Percentiles rank a stretch among this genome's conserved stretches.
Evolutionary conservation across 352 stramenopile genomes (phyloP).

Genomic region (Phytophthora lateralis): DNA sequence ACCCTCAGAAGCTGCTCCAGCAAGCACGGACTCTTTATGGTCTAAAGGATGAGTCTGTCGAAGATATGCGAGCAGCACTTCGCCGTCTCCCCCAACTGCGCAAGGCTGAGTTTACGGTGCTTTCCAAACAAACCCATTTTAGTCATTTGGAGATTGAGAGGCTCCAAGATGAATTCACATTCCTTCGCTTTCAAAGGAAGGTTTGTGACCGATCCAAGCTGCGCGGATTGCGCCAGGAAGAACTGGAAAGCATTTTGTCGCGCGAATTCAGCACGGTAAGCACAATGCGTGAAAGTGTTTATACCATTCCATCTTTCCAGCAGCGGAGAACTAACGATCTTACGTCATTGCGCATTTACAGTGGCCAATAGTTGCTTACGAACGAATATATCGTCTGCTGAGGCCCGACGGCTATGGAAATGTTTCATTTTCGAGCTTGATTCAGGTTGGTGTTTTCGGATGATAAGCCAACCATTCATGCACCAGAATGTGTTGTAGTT

Average conservation of each 20-base stretch:
- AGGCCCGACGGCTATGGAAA: slow-evolving; percentile 66
- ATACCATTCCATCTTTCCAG: background rate
- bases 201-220: slow-evolving; percentile 46
- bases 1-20: slow-evolving; percentile 38
- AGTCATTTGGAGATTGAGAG: slow-evolving; percentile 52
- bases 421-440: slow-evolving; percentile 62
- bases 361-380: slow-evolving; percentile 52
- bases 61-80: slow-evolving; percentile 60
- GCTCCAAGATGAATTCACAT: slow-evolving; percentile 74
- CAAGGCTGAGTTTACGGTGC: slow-evolving; percentile 54
- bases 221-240: slow-evolving; percentile 55
- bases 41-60: slow-evolving; percentile 62
- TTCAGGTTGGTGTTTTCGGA: slow-evolving; percentile 44
- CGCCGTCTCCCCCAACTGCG: slow-evolving; percentile 53
- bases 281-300: background rate
- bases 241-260: slow-evolving; percentile 57
- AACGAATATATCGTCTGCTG: slow-evolving; percentile 51
- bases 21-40: slow-evolving; percentile 53
- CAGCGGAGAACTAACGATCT: background rate
- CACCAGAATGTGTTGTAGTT: background rate
- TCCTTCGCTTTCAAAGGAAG: slow-evolving; percentile 58
- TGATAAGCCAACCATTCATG: background rate
- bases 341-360: slow-evolving; percentile 19
- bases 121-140: slow-evolving; percentile 61
- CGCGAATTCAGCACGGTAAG: slow-evolving; percentile 54